phyloP scores from a whole-genome alignment of 192 early-diverging fungal genomes.

The Linnemannia hyalina region DNA sequence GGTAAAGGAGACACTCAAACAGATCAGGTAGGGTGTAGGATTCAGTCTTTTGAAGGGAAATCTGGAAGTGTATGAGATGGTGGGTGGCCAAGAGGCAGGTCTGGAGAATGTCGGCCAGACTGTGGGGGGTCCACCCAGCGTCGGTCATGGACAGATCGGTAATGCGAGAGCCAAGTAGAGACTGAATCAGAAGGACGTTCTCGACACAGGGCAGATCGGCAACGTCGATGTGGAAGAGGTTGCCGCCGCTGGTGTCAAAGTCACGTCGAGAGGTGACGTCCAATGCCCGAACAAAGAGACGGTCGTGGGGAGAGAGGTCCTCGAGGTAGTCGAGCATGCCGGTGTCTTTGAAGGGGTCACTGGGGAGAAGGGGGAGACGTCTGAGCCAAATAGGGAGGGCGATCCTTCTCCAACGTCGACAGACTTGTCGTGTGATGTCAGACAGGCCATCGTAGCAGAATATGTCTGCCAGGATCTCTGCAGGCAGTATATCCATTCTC shows the following conservation, averaged over 20 bases:
- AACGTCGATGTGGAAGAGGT: constrained; percentile 26
- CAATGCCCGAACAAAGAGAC: constrained; percentile 43
- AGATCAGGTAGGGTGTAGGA: constrained; percentile 21
- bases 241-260: constrained; percentile 22
- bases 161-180: constrained; percentile 35
- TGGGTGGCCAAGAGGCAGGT: constrained; percentile 19
- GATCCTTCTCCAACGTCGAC: constrained; percentile 37
- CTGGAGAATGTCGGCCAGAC: constrained; percentile 12
- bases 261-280: constrained; percentile 41
- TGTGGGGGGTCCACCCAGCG: constrained; percentile 38
- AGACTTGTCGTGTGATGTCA: constrained; percentile 48
- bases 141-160: constrained; percentile 42
- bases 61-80: constrained; percentile 34
- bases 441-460: constrained; percentile 40
- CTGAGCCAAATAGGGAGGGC: constrained; percentile 43
- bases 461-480: constrained; percentile 51
- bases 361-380: constrained; percentile 32
- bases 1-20: constrained; percentile 19
- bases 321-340: constrained; percentile 33
- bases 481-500: constrained; percentile 30
- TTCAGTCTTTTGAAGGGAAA: constrained; percentile 36
- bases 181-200: constrained; percentile 40
- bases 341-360: constrained; percentile 46
- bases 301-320: constrained; percentile 13
- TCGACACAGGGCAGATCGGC: constrained; percentile 33